phyloP scores from a whole-genome alignment of 2,329 filamentous ascomycete species.

The Macrophomina pseudophaseolina region DNA sequence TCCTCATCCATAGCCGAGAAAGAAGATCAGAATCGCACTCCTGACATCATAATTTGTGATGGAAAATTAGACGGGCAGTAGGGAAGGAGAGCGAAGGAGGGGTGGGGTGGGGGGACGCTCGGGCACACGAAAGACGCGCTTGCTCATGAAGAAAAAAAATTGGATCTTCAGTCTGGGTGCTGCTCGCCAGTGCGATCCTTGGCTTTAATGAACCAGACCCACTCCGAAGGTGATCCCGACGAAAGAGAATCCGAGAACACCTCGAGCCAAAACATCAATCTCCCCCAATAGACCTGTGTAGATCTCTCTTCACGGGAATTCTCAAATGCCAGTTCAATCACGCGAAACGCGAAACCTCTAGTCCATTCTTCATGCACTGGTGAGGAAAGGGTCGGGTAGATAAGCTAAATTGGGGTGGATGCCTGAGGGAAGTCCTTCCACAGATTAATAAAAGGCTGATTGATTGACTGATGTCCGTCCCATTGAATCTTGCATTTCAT shows the following conservation, averaged over 20 bases:
- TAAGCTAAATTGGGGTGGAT: background rate
- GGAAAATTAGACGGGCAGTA: background rate
- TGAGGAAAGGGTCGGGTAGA: background rate
- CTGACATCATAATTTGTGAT: background rate
- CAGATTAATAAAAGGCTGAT: conserved; percentile 14
- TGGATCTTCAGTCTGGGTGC: background rate
- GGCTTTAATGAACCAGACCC: conserved; percentile 11
- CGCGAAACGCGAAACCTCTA: background rate
- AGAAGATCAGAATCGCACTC: background rate
- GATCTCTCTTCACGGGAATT: background rate
- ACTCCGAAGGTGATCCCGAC: conserved; percentile 1
- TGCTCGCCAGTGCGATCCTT: conserved; percentile 18
- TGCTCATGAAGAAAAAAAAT: background rate
- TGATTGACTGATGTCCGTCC: conserved; percentile 4
- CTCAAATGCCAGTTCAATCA: background rate
- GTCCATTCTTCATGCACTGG: background rate
- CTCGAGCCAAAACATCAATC: background rate
- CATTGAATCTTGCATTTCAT: conserved; percentile 24
- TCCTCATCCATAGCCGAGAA: too few relatives aligned
- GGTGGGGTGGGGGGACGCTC: background rate
- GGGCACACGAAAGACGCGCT: too few relatives aligned
- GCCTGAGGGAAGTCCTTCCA: background rate
- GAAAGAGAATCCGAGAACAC: background rate
- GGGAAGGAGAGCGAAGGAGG: background rate
- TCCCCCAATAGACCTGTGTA: conserved; percentile 3